Evolutionary conservation across 176 grass and related monocot genomes (phyloP).

Genomic region (Oryza brachyantha): DNA sequence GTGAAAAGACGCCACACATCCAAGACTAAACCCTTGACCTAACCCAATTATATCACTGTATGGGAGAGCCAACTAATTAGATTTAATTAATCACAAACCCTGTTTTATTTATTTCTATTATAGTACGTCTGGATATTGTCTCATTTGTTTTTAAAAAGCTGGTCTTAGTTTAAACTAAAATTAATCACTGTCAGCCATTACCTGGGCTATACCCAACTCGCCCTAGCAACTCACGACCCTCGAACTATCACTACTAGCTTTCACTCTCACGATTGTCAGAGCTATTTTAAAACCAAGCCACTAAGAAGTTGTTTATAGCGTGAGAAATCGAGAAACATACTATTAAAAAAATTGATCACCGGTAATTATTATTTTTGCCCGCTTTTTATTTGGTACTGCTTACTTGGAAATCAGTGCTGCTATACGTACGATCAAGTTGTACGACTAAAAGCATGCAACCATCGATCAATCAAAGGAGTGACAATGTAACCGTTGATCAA

Average conservation of each 20-base stretch:
- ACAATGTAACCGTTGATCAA: too few species aligned
- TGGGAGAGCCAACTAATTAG: background rate
- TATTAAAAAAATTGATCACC: too few species aligned
- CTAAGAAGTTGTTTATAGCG: too few species aligned
- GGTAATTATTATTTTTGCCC: too few species aligned
- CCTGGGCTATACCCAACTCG: too few species aligned
- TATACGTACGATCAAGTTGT: too few species aligned
- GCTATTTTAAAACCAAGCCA: background rate
- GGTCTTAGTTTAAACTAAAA: background rate
- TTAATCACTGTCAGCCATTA: background rate
- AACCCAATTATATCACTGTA: slow-evolving; percentile 17
- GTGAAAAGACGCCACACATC: slow-evolving; percentile 12
- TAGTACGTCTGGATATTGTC: background rate
- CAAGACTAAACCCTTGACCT: slow-evolving; percentile 26
- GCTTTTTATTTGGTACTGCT: too few species aligned
- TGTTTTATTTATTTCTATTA: background rate
- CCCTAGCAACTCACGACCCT: background rate
- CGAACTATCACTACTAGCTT: background rate
- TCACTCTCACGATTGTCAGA: background rate
- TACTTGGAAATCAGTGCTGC: too few species aligned
- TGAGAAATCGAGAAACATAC: too few species aligned
- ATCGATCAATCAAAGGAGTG: too few species aligned
- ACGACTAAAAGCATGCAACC: too few species aligned
- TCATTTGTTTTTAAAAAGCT: background rate
- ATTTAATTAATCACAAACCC: background rate